These are phyloP conservation scores for Helianthus annuus DNA, from an alignment of 129 eudicot genomes.

Conservation along the genomic window HanXRQr2.0-SUNRISE NC_035435.2:20335972-20336471, in stretches of 20 bases:
- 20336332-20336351: not conserved
- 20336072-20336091: not conserved
- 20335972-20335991: not conserved
- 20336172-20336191: not conserved
- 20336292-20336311: slow-evolving; percentile 95
- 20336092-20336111: not conserved
- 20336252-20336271: slow-evolving; percentile 86
- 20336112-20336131: not conserved
- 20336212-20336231: slow-evolving; percentile 55
- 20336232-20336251: slow-evolving; percentile 68
- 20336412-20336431: slow-evolving; percentile 1
- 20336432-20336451: not conserved
- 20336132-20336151: not conserved
- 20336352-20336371: not conserved
- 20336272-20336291: slow-evolving; percentile 83
- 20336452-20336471: not conserved
- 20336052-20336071: not conserved
- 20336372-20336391: not conserved
- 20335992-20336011: not conserved
- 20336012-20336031: not conserved
- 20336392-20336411: not conserved
- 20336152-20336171: not conserved
- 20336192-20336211: slow-evolving; percentile 53
- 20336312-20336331: slow-evolving; percentile 33
- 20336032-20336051: not conserved